A percentile compares a stretch with the other conserved stretches of the same genome.
Evolutionary conservation across 768 basidiomycete species (phyloP).

Genomic region (Leccinum longicurvipes): DNA sequence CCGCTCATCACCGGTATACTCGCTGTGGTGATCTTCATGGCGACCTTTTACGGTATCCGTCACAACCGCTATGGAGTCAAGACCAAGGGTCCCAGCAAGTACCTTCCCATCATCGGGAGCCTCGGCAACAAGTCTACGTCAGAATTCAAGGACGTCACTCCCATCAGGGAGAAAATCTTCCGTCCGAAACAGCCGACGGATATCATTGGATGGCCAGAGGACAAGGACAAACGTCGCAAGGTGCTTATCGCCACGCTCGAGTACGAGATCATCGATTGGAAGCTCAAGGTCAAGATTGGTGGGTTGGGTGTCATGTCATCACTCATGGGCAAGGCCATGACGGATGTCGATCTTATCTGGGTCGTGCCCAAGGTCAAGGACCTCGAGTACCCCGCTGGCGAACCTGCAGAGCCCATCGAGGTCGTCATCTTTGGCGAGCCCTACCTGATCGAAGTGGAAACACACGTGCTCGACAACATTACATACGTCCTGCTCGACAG

Average conservation of each 20-base stretch:
- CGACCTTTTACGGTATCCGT: conserved; percentile 94
- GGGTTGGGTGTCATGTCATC: conserved; percentile 97
- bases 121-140: conserved; percentile 63
- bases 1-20: conserved; percentile 82
- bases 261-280: conserved; percentile 97
- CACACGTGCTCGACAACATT: conserved; percentile 90
- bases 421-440: conserved; percentile 96
- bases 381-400: conserved; percentile 87
- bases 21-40: conserved; percentile 87
- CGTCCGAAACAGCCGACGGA: conserved; percentile 59
- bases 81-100: conserved; percentile 65
- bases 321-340: conserved; percentile 98
- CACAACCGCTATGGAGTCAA: conserved; percentile 90
- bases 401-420: conserved; percentile 90
- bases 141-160: conserved; percentile 61
- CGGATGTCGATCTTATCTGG: conserved; percentile 93
- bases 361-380: conserved; percentile 94
- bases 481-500: conserved; percentile 93
- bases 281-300: conserved; percentile 96
- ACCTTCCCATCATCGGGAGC: conserved; percentile 83
- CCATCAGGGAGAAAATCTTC: conserved; percentile 71
- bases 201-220: conserved; percentile 95
- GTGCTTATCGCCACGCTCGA: conserved; percentile 91
- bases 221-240: conserved; percentile 85
- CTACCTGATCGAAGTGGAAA: conserved; percentile 94